Evolutionary conservation across 805 yeast species (phyloP), one percentile per base, ranked within the genome.

Genomic region (Komagataella pastoris): DNA sequence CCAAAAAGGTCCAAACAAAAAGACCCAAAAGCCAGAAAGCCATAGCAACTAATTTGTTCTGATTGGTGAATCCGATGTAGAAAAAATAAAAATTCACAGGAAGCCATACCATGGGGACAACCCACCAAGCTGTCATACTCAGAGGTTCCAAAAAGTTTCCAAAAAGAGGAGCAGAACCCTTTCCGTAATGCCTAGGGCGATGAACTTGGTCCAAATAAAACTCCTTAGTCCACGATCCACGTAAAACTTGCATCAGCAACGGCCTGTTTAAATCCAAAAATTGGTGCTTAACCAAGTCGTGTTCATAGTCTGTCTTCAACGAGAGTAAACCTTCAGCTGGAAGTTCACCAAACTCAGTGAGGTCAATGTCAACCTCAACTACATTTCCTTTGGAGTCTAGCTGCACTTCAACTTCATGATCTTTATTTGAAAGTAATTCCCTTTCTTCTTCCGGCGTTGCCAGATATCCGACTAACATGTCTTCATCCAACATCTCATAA

Each of bases 161-260:
- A 67, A 93, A 93, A 51, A 93, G 65, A 6, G 90, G 97, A 10
- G 99, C 99, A 3, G 97, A 88, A 8, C 97, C 97, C 64, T 89
- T 83, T 57, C 98, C 98, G 64, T 90, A 93, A 67, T 93, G 99
- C 65, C 99, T 83, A 51, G 99, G 99, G 68, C 97, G 81, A 67
- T 93, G 99, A 47, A 93, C 93, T 69, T 93, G 97, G 64, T 89
- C 96, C 62, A 93, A 74, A 66, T 93, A 93, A 62, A 93, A 91
- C 47, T 88, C 95, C 64, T 87, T 91, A 46, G 85, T 63, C 74
- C 89, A 93, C 43, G 77, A 75, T 46, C 89, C 81, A 54, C 77
- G 73, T 52, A 88, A 68, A 48, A 93, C 87, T 71, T 93, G 99
- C 66, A 79, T 62, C 47, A 93, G 69, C 59, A 93, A 72, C 1